phyloP scores from a whole-genome alignment of 1,284 basidiomycete species.

The Pseudozyma sp. region DNA sequence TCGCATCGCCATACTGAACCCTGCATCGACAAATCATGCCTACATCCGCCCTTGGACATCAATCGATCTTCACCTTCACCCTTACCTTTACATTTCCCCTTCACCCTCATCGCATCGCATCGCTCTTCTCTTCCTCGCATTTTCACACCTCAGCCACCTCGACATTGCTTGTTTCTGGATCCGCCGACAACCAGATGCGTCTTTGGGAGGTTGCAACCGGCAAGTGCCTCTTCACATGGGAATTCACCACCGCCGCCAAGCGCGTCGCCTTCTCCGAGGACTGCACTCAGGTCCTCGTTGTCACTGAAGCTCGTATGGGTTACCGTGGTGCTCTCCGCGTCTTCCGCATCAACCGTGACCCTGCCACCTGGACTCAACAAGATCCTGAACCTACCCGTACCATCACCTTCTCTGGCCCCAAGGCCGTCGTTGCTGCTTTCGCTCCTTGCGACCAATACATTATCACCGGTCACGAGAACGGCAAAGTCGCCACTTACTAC shows the following conservation, averaged over 20 bases:
- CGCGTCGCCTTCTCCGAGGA: conserved; percentile 84
- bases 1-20: not conserved
- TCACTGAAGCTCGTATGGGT: conserved; percentile 97
- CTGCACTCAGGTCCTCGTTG: conserved; percentile 79
- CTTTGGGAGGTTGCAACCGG: conserved; percentile 92
- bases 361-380: conserved; percentile 62
- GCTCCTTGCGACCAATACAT: conserved; percentile 83
- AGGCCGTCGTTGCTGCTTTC: conserved; percentile 94
- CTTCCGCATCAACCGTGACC: conserved; percentile 77
- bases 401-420: conserved; percentile 71
- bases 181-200: conserved; percentile 87
- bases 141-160: conserved; percentile 77
- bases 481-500: conserved; percentile 76
- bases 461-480: conserved; percentile 94
- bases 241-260: conserved; percentile 97
- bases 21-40: not conserved
- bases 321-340: conserved; percentile 77
- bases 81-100: not conserved
- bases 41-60: not conserved
- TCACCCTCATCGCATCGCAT: not conserved
- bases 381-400: conserved; percentile 61
- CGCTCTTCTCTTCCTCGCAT: conserved; percentile 1
- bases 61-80: not conserved
- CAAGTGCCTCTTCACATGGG: conserved; percentile 83
- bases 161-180: conserved; percentile 85